Percentiles rank a stretch among this genome's conserved stretches.
These are phyloP conservation scores for Glycyrrhiza uralensis DNA, from an alignment of 306 rosid genomes.

Conservation along the genomic window DNA sequence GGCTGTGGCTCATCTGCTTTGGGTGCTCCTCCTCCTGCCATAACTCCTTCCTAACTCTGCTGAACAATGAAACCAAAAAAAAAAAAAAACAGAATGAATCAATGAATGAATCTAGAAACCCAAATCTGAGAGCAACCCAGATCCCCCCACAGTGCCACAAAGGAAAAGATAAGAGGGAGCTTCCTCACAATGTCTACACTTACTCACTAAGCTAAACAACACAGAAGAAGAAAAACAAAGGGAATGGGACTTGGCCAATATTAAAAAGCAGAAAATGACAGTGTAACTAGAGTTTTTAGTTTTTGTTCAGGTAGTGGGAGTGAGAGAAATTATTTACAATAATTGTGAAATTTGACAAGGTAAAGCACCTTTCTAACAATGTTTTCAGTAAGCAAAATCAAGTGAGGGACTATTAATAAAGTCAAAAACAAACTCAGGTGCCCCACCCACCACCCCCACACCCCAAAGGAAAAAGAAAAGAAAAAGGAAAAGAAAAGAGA, in stretches of 20 bases:
- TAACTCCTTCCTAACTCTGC: slow-evolving; percentile 27
- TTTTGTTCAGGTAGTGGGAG: background rate
- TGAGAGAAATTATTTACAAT: slow-evolving; percentile 19
- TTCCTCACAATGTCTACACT: slow-evolving; percentile 34
- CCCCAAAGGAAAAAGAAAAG: too few relatives aligned
- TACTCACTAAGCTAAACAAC: slow-evolving; percentile 8
- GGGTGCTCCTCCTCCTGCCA: slow-evolving; percentile 71
- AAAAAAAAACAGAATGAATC: background rate
- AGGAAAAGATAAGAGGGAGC: slow-evolving; percentile 16
- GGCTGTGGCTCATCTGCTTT: slow-evolving; percentile 87
- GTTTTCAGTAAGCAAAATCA: slow-evolving; percentile 46
- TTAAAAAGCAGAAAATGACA: slow-evolving; percentile 33
- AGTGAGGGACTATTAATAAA: slow-evolving; percentile 34
- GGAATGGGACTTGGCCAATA: background rate
- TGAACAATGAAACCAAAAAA: slow-evolving; percentile 12
- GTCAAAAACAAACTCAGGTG: slow-evolving; percentile 45
- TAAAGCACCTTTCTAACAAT: slow-evolving; percentile 52
- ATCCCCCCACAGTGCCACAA: slow-evolving; percentile 43
- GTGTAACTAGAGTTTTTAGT: slow-evolving; percentile 28
- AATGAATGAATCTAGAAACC: slow-evolving; percentile 25
- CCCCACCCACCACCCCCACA: slow-evolving; percentile 35
- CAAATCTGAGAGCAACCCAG: slow-evolving; percentile 58
- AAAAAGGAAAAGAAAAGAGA: background rate
- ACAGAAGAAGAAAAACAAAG: slow-evolving; percentile 3
- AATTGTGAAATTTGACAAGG: slow-evolving; percentile 31